Base-by-base conservation (phyloP, 1,284 basidiomycete genomes). In the Rhodotorula sp. region DNA sequence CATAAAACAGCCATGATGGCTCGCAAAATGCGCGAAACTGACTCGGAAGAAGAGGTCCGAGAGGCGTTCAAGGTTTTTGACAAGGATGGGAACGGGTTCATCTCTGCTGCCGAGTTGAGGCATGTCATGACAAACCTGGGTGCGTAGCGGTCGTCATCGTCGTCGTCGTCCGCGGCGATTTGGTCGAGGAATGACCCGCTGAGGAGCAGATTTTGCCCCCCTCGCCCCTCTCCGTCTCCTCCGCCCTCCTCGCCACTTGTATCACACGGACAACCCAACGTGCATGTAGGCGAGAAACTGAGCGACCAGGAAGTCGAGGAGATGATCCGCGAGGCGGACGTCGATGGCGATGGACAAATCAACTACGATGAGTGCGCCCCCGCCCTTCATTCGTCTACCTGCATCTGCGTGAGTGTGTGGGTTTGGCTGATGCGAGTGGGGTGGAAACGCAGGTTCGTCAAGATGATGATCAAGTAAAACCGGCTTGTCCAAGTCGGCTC, bases 291-390 rank as follows among this genome's bases (percentile, higher is more conserved):
- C 62, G 94, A 98, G 84, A 94, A 94, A 82, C 84, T 98, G 67
- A 88, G 92, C 24, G 93, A 97, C 78, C 86, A 83, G 48, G 95
- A 98, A 83, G 92, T 98, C 71, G 91, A 94, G 76, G 93, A 96
- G 83, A 98, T 99, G 95, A 98, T 99, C 81, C 87, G 93, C 68
- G 95, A 98, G 82, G 95, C 95, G 64, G 95, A 99, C 81, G 87
- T 92, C 62, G 94, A 98, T 79, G 94, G 92, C 53, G 92, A 94
- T 80, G 92, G 92, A 47, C 89, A 91, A 81, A 91, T 91, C 82
- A 90, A 70, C 64, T 70, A 70, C 54, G 68, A 70, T 61, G 68
- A 70, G 54, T 68, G 47, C 26, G 26, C 54, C 48, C 58, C 30
- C 6, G 34, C 34, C 34, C 34, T 34, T 10, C 15, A 7, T 37